Evolutionary conservation across 805 yeast genomes (phyloP), one percentile per base, ranked within the genome.

Genomic region (Saturnispora sekii): DNA sequence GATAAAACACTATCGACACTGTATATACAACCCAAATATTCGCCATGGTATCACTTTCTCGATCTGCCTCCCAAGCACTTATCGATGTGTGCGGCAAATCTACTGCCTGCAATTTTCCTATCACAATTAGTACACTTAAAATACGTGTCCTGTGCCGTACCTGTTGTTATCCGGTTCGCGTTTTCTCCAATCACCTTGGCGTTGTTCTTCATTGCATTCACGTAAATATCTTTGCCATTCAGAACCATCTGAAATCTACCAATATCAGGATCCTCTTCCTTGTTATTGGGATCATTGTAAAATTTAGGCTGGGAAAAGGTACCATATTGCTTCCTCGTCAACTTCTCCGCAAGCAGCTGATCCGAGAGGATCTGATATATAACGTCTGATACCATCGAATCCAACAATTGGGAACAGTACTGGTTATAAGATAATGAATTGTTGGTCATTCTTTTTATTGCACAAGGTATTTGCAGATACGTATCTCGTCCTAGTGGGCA

Each of bases 41-140:
- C 26, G 7, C 26, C 26, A 21, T 21, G 26, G 26, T 21, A 21
- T 54, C 47, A 66, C 50, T 72, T 67, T 51, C 79, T 65, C 21
- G 69, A 68, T 47, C 84, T 73, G 10, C 96, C 84, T 37, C 86
- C 85, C 18, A 88, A 63, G 59, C 98, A 90, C 54, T 95, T 78
- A 59, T 88, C 94, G 29, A 90, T 72, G 63, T 90, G 98, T 35
- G 85, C 88, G 2, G 97, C 97, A 69, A 86, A 89, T 47, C 98
- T 68, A 33, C 85, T 82, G 1, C 95, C 96, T 0, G 96, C 90
- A 7, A 90, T 82, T 55, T 81, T 86, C 46, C 98, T 70, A 15
- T 77, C 79, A 62, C 98, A 90, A 52, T 84, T 82, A 4, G 73
- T 71, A 64, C 98, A 90, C 45, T 69, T 74, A 54, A 87, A 85